phyloP scores from a whole-genome alignment of 352 stramenopile species.

The Sclerospora graminicola region DNA sequence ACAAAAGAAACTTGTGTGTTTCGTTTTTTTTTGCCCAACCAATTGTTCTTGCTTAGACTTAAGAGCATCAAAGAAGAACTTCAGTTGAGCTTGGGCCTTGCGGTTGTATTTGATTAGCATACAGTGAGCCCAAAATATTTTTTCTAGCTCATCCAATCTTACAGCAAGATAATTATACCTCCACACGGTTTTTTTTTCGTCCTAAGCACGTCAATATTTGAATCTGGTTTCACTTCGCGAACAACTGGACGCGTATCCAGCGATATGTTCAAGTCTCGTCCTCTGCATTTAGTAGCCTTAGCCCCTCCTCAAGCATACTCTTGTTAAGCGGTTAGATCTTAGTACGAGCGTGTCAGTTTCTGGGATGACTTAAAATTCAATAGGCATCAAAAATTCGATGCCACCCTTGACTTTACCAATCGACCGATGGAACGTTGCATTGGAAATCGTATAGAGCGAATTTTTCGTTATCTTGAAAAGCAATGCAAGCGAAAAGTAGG shows the following conservation, averaged over 20 bases:
- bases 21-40: slow-evolving; percentile 46
- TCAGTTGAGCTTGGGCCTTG: slow-evolving; percentile 48
- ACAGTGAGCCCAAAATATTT: background rate
- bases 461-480: too few relatives aligned
- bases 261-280: too few relatives aligned
- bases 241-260: slow-evolving; percentile 36
- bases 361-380: slow-evolving; percentile 48
- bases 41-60: too few relatives aligned
- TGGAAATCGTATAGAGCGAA: too few relatives aligned
- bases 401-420: too few relatives aligned
- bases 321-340: too few relatives aligned
- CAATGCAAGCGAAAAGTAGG: background rate
- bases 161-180: slow-evolving; percentile 24
- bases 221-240: slow-evolving; percentile 22
- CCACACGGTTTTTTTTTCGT: slow-evolving; percentile 75
- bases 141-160: background rate
- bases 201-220: slow-evolving; percentile 72
- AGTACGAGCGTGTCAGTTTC: slow-evolving; percentile 50
- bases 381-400: slow-evolving; percentile 55
- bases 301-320: slow-evolving; percentile 29
- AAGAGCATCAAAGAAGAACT: too few relatives aligned
- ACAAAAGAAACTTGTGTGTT: slow-evolving; percentile 50
- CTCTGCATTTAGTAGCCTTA: too few relatives aligned
- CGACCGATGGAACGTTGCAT: too few relatives aligned
- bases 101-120: slow-evolving; percentile 51